Evolutionary conservation across 805 yeast species (phyloP).

Genomic region (Saccharomycopsis sp.): DNA sequence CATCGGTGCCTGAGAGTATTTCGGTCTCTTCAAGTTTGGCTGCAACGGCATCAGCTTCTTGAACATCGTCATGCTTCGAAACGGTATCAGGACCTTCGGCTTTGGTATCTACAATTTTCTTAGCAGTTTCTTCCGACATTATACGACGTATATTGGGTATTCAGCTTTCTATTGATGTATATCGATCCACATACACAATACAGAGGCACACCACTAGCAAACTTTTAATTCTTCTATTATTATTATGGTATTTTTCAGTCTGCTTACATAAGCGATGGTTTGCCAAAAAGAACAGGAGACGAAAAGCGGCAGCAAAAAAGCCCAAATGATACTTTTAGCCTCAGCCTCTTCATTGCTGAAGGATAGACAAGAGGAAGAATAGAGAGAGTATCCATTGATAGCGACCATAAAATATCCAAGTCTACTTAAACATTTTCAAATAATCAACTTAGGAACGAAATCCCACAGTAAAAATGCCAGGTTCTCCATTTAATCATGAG

Average conservation of each 20-base stretch:
- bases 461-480: conserved; percentile 5
- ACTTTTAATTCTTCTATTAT: no score
- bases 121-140: no score
- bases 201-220: no score
- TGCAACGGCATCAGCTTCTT: background rate
- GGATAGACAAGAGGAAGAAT: no score
- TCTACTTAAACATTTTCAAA: no score
- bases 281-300: background rate
- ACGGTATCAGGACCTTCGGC: background rate
- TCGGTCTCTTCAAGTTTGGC: background rate
- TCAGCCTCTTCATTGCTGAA: background rate
- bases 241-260: background rate
- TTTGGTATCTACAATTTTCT: background rate
- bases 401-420: no score
- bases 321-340: no score
- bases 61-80: background rate
- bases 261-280: background rate
- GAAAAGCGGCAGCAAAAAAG: background rate
- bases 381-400: no score
- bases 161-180: no score
- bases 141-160: no score
- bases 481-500: conserved; percentile 19
- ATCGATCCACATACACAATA: no score
- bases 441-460: background rate
- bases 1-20: conserved; percentile 12